A percentile compares a stretch with the other conserved stretches of the same genome.
Conservation (phyloP, 73 alveolate genomes). For the Effrenium voratum region DNA sequence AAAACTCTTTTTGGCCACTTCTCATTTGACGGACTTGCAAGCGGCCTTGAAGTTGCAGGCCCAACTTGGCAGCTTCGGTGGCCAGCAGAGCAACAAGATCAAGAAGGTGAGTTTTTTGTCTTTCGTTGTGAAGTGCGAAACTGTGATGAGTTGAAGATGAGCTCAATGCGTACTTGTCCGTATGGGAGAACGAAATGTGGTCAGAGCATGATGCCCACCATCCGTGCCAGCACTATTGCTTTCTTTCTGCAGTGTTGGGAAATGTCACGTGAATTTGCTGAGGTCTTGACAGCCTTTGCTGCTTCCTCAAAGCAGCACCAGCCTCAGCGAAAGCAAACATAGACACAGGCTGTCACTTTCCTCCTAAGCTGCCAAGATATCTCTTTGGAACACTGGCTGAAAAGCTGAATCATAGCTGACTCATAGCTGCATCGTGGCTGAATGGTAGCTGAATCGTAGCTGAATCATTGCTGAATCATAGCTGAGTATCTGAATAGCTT, state of each 20-base stretch:
- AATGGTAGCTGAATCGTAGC: no score
- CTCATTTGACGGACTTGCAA: no score
- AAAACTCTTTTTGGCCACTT: no score
- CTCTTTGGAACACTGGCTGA: neutral
- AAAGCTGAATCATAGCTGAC: no score
- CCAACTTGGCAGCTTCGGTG: slow-evolving; percentile 16
- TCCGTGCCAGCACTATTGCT: neutral
- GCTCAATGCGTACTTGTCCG: neutral
- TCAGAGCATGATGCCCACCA: no score
- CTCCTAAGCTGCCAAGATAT: neutral
- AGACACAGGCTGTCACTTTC: neutral
- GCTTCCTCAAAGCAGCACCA: neutral
- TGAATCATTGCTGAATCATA: no score
- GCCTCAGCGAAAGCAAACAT: no score
- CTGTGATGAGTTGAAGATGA: neutral
- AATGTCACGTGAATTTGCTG: neutral
- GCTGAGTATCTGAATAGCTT: no score
- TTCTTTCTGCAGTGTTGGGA: neutral
- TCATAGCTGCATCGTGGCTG: no score
- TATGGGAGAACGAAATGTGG: no score
- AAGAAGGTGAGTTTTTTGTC: neutral
- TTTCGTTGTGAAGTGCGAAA: neutral
- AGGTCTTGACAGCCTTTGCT: slow-evolving; percentile 36
- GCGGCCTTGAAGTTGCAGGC: slow-evolving; percentile 38
- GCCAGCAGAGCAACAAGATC: slow-evolving; percentile 46